These are phyloP conservation scores for Rhizopogon vulgaris DNA, from an alignment of 768 basidiomycete species.

Conservation along the genomic window DNA sequence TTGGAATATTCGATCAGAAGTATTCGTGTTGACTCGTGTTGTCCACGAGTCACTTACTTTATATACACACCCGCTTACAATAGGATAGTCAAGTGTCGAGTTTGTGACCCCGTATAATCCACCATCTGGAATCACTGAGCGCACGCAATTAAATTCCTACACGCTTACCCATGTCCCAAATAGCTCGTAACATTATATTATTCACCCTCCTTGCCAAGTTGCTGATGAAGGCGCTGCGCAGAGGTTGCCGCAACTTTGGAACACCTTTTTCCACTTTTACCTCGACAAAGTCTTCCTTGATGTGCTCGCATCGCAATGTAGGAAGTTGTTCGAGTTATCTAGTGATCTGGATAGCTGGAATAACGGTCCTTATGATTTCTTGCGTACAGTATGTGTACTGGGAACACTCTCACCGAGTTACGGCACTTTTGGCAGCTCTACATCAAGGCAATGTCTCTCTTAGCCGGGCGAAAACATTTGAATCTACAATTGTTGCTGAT, in stretches of 20 bases:
- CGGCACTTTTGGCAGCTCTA: slow-evolving; percentile 17
- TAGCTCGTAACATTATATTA: slow-evolving; percentile 24
- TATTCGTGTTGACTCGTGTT: too few relatives aligned
- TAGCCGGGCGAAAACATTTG: slow-evolving; percentile 8
- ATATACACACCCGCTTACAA: too few relatives aligned
- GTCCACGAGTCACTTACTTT: too few relatives aligned
- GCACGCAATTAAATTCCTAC: too few relatives aligned
- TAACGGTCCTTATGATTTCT: slow-evolving; percentile 22
- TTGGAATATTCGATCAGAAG: too few relatives aligned
- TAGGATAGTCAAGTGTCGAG: too few relatives aligned
- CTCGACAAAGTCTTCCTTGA: slow-evolving; percentile 18
- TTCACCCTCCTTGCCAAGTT: slow-evolving; percentile 23
- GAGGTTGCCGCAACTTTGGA: slow-evolving; percentile 18
- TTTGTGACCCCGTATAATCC: too few relatives aligned
- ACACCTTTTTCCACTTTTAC: slow-evolving; percentile 25
- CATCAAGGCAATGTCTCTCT: slow-evolving; percentile 5
- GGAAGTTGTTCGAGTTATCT: slow-evolving; percentile 14
- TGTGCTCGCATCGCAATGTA: slow-evolving; percentile 23
- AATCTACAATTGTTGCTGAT: slow-evolving; percentile 14
- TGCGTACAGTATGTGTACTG: slow-evolving; percentile 21
- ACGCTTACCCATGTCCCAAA: neutral
- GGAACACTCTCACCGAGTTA: slow-evolving; percentile 18
- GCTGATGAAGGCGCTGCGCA: slow-evolving; percentile 15
- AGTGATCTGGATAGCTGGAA: slow-evolving; percentile 17
- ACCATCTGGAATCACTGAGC: too few relatives aligned